Evolutionary conservation across 306 rosid species (phyloP).

Genomic region (Malus sieversii): DNA sequence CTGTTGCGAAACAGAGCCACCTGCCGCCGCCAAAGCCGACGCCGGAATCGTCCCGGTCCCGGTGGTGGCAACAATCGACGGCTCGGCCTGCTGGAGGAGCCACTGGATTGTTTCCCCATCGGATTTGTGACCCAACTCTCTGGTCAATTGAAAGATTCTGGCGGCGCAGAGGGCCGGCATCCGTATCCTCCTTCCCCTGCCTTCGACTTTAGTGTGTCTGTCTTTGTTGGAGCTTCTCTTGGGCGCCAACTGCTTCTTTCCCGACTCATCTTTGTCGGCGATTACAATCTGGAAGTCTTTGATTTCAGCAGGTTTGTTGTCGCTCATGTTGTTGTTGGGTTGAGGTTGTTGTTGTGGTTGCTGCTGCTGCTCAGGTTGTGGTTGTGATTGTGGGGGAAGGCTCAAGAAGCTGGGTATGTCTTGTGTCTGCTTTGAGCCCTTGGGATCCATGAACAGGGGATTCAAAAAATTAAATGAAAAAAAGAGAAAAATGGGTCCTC

Average conservation of each 20-base stretch:
- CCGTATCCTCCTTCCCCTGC: constrained; percentile 89
- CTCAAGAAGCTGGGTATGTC: constrained; percentile 52
- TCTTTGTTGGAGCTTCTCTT: constrained; percentile 90
- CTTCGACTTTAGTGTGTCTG: constrained; percentile 93
- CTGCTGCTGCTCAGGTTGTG: background rate
- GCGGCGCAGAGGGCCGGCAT: constrained; percentile 98
- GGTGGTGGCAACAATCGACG: constrained; percentile 79
- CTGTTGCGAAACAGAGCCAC: constrained; percentile 53
- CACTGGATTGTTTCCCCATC: constrained; percentile 99
- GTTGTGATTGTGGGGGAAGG: constrained; percentile 32
- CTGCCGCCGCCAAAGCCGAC: constrained; percentile 72
- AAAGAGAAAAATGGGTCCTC: constrained; percentile 33
- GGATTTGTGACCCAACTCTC: constrained; percentile 95
- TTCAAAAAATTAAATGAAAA: constrained; percentile 2
- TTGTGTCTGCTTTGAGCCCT: constrained; percentile 65
- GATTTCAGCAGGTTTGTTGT: constrained; percentile 50
- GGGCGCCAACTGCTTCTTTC: constrained; percentile 72
- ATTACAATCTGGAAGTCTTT: constrained; percentile 72
- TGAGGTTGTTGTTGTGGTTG: constrained; percentile 5
- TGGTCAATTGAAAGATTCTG: constrained; percentile 78
- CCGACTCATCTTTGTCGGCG: constrained; percentile 51
- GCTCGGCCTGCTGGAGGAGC: constrained; percentile 89
- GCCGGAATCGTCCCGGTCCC: constrained; percentile 93
- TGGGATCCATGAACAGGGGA: constrained; percentile 87
- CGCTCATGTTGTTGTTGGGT: constrained; percentile 9